Percentiles rank a stretch among this genome's conserved stretches.
phyloP scores from a whole-genome alignment of 2,329 filamentous ascomycete genomes.

The Coniochaeta pulveracea region DNA sequence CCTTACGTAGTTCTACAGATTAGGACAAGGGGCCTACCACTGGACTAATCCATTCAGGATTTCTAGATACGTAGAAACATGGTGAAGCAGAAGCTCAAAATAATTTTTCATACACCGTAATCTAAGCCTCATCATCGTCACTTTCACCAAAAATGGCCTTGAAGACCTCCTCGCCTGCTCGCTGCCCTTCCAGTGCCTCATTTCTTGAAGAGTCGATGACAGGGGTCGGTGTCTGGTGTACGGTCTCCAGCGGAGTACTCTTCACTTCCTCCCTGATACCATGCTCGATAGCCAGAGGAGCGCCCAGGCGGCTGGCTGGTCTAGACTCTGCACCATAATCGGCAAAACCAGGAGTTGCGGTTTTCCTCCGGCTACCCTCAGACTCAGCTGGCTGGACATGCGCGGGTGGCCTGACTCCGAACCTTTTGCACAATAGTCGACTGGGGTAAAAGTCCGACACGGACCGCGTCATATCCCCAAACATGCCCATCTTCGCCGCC shows the following conservation, averaged over 20 bases:
- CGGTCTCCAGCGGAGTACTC: too few relatives aligned
- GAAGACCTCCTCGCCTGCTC: constrained; percentile 72
- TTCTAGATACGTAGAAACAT: too few relatives aligned
- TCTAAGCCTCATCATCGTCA: constrained; percentile 45
- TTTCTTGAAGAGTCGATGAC: constrained; percentile 64
- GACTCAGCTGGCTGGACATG: constrained; percentile 48
- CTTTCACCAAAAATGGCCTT: constrained; percentile 90
- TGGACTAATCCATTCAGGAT: too few relatives aligned
- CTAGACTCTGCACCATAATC: constrained; percentile 8
- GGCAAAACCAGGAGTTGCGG: constrained; percentile 11
- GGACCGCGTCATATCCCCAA: constrained; percentile 73
- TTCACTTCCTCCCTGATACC: constrained; percentile 5
- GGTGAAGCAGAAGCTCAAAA: too few relatives aligned
- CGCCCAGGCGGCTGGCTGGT: constrained; percentile 3
- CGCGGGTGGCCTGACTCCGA: constrained; percentile 71
- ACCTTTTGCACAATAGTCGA: constrained; percentile 83
- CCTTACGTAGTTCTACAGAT: too few relatives aligned
- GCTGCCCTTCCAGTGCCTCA: constrained; percentile 62
- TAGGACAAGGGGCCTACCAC: too few relatives aligned
- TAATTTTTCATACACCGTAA: too few relatives aligned
- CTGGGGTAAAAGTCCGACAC: constrained; percentile 66
- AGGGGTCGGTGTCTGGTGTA: constrained; percentile 11
- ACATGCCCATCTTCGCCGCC: constrained; percentile 86
- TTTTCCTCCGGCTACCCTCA: constrained; percentile 12
- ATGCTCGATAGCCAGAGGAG: constrained; percentile 7